These are phyloP conservation scores for Colletotrichum sp. DNA, from an alignment of 2,329 filamentous ascomycete genomes.

Conservation along the genomic window DNA sequence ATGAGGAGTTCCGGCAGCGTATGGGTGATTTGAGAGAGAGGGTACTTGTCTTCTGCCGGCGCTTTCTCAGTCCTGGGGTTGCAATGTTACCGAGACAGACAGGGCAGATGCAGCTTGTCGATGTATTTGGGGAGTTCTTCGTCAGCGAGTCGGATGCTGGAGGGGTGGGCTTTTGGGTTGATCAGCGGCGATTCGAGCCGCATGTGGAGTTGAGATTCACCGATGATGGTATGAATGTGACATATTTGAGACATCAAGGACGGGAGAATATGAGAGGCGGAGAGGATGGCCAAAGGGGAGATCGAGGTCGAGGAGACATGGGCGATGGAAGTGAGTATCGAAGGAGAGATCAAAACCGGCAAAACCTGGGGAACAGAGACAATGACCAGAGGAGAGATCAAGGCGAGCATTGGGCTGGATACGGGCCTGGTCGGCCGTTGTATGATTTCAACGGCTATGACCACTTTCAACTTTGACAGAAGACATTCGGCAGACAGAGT, in stretches of 20 bases:
- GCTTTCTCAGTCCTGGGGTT: neutral
- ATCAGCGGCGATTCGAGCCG: neutral
- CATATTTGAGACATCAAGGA: neutral
- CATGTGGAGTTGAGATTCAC: neutral
- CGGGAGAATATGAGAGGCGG: neutral
- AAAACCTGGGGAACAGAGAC: neutral
- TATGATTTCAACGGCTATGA: neutral
- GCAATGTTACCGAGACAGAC: neutral
- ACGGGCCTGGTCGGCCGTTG: neutral
- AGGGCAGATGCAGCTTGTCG: neutral
- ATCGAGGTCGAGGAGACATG: neutral
- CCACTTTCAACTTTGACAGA: neutral
- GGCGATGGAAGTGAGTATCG: neutral
- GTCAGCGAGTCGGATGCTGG: neutral
- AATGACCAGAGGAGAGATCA: neutral
- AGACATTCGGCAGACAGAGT: neutral
- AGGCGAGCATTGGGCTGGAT: neutral
- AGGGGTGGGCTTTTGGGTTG: neutral
- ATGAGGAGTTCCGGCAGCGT: fast-evolving
- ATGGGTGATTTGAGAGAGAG: neutral
- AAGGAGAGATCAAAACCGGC: neutral
- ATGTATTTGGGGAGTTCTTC: neutral
- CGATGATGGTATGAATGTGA: neutral
- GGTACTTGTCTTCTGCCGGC: fast-evolving
- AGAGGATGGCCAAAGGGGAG: neutral